These are phyloP conservation scores for Cenchrus fungigraminus DNA, from an alignment of 176 grass and related monocot species.

Conservation along the genomic window DNA sequence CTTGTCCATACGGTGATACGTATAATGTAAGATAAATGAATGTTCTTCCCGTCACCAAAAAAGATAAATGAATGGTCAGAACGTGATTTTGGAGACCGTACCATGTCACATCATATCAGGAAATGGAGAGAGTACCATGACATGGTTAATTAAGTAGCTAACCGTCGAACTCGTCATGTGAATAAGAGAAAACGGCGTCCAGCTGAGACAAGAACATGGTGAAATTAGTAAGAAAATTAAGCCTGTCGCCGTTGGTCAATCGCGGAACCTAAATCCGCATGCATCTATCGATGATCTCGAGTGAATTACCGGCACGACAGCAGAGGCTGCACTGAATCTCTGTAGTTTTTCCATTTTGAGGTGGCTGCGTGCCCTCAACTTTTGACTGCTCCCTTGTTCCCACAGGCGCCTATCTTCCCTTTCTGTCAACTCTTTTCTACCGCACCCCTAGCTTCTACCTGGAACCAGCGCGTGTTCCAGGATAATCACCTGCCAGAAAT, in stretches of 20 bases:
- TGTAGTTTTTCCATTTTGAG: neutral
- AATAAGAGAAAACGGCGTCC: neutral
- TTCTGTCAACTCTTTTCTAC: conserved; percentile 5
- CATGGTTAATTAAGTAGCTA: too few relatives aligned
- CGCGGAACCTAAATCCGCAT: neutral
- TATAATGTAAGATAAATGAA: too few relatives aligned
- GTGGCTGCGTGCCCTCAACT: neutral
- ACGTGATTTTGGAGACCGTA: too few relatives aligned
- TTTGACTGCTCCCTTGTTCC: neutral
- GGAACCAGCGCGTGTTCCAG: too few relatives aligned
- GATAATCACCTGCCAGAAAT: neutral
- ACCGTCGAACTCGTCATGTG: neutral
- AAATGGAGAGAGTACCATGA: too few relatives aligned
- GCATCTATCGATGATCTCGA: neutral
- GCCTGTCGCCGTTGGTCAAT: neutral
- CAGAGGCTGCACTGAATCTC: neutral
- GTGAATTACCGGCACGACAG: neutral
- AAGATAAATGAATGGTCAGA: too few relatives aligned
- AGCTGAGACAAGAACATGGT: neutral
- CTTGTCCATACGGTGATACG: too few relatives aligned
- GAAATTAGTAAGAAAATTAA: neutral
- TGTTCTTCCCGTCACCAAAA: too few relatives aligned
- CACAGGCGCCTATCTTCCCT: neutral
- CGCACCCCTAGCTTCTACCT: neutral
- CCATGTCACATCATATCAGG: too few relatives aligned